phyloP scores from a whole-genome alignment of 1,139 yeast species.

The Candida labiduridarum region DNA sequence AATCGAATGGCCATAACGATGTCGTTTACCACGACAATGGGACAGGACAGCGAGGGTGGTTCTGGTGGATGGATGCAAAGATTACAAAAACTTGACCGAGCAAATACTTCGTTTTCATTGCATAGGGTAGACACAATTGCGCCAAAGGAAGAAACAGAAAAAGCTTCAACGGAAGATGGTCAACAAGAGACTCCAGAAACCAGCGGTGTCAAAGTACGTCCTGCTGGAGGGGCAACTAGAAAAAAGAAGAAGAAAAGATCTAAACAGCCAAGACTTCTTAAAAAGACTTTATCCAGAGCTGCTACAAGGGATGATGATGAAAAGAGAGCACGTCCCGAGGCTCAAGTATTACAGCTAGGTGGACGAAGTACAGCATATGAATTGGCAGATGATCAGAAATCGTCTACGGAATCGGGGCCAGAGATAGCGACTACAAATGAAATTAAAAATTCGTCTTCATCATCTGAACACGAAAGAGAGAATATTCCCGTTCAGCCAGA shows the following conservation, averaged over 20 bases:
- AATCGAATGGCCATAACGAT: conserved; percentile 92
- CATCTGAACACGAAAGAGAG: conserved; percentile 10
- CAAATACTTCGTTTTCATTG: conserved; percentile 75
- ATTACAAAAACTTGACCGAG: conserved; percentile 74
- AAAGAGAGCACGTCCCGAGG: conserved; percentile 41
- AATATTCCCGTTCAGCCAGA: not conserved
- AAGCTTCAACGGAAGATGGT: not conserved
- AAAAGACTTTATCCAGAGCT: conserved; percentile 34
- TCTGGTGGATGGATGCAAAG: conserved; percentile 77
- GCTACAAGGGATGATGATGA: conserved; percentile 27
- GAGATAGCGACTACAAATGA: conserved; percentile 5
- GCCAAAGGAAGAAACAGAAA: conserved; percentile 15
- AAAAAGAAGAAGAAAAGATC: conserved; percentile 41
- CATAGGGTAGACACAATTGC: conserved; percentile 75
- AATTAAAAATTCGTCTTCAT: conserved; percentile 11
- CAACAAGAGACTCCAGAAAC: conserved; percentile 42
- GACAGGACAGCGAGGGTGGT: conserved; percentile 44
- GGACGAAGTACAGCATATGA: conserved; percentile 23
- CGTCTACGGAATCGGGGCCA: conserved; percentile 7
- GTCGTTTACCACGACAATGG: conserved; percentile 76
- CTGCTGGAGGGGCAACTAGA: conserved; percentile 75
- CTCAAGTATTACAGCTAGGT: conserved; percentile 48
- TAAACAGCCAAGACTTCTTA: conserved; percentile 28
- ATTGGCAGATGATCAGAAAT: conserved; percentile 2
- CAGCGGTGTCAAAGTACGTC: conserved; percentile 69